Base-by-base conservation (phyloP, 768 basidiomycete species). In the Mycena kentingensis region DNA sequence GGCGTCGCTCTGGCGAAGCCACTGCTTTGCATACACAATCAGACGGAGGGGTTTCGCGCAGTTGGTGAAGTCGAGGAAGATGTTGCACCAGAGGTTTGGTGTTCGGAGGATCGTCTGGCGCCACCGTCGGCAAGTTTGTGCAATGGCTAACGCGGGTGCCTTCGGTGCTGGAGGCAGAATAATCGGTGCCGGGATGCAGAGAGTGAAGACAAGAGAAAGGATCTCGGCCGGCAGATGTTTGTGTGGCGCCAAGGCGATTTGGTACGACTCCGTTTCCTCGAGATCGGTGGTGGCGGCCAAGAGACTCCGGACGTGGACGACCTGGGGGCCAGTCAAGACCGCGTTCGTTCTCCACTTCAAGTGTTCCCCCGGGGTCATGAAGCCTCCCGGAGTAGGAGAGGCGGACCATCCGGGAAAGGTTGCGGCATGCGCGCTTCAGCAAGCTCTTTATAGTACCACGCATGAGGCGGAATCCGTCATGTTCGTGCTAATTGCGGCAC, bases 61-160 rank as follows among this genome's bases (percentile, higher is more conserved):
- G 22, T 10, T 31, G 37, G 34, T 55, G 37, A 60, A 55, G 21
- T 60, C 58, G n/a, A 60, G 54, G 22, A 60, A 52, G 43, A 60
- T 52, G 15, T 60, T 60, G 18, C 34, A 38, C 58, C 58, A 60
- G 2, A 60, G 43, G 38, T 60, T 52, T 4, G 58, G 58, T 3
- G 52, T 52, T 37, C 35, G 51, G 12, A 60, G 19, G 19, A 60
- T 29, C 21, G 52, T 42, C 31, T 26, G 21, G 6, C 58, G 35
- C 58, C 58, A 60, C 5, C 31, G 49, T 46, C 51, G 51, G 54
- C 53, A 60, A 16, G 54, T 55, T 31, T 43, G 28, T 15, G 58
- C 58, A 15, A 60, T 38, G 12, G 54, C 58, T 31, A 60, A 46
- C 8, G 47, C 53, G 6, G 54, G 49, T 41, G 51, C 48, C 2